Percentiles rank a stretch among this genome's conserved stretches.
Evolutionary conservation across 2,329 filamentous ascomycete species (phyloP).

Genomic region (Lasiodiplodia hormozganensis): DNA sequence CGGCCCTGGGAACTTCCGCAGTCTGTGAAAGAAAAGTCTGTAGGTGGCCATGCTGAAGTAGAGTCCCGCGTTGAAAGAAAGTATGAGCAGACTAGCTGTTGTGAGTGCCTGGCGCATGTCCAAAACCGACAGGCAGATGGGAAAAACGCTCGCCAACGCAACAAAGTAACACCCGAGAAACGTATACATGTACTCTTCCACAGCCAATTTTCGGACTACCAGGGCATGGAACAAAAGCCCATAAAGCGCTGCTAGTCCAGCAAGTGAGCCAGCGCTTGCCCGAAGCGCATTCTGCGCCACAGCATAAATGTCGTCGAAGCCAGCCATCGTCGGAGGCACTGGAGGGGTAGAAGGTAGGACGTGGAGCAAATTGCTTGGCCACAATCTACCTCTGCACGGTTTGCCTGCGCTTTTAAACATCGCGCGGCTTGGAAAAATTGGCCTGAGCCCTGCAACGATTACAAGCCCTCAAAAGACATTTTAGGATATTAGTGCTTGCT

Average conservation of each 20-base stretch:
- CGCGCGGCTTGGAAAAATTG: not conserved
- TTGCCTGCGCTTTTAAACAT: not conserved
- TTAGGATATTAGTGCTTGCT: not conserved
- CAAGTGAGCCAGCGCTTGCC: not conserved
- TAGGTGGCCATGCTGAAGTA: slow-evolving; percentile 47
- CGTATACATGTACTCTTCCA: not conserved
- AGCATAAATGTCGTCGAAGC: not conserved
- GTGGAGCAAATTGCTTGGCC: not conserved
- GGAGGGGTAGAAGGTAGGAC: not conserved
- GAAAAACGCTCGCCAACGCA: not conserved
- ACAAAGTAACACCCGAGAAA: not conserved
- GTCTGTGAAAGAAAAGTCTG: slow-evolving; percentile 49
- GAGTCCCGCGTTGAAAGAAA: slow-evolving; percentile 30
- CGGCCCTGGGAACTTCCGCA: slow-evolving; percentile 50
- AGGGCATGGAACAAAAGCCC: not conserved
- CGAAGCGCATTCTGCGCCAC: not conserved
- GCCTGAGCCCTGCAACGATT: not conserved
- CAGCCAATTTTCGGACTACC: not conserved
- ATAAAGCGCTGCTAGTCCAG: not conserved
- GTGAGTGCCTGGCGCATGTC: slow-evolving; percentile 33
- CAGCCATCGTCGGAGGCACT: not conserved
- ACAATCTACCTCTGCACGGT: not conserved
- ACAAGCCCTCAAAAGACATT: not conserved
- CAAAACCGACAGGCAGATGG: not conserved
- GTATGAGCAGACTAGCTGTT: not conserved